Evolutionary conservation across 2,329 filamentous ascomycete species (phyloP).

Genomic region (Alternaria arbusti): DNA sequence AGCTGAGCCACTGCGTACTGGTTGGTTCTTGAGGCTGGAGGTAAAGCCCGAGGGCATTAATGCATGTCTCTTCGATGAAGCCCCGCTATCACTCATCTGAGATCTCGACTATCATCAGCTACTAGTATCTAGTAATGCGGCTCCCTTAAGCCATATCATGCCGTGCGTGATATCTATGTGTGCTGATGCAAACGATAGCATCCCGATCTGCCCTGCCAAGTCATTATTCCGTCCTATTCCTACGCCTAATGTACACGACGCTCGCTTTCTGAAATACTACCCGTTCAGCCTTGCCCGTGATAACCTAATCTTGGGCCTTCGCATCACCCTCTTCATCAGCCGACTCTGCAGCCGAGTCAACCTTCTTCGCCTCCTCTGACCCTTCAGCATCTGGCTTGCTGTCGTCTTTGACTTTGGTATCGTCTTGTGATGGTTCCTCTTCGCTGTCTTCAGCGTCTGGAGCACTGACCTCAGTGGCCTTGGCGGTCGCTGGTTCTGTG

Average conservation of each 20-base stretch:
- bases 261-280: neutral
- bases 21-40: neutral
- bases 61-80: neutral
- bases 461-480: slow-evolving; percentile 4
- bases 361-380: slow-evolving; percentile 25
- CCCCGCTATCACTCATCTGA: neutral
- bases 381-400: neutral
- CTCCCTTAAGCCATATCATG: neutral
- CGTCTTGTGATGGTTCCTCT: slow-evolving; percentile 5
- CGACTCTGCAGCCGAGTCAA: slow-evolving; percentile 6
- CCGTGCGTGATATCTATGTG: neutral
- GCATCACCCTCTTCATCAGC: slow-evolving; percentile 14
- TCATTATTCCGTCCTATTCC: neutral
- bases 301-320: slow-evolving; percentile 7
- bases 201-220: neutral
- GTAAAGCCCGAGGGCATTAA: neutral
- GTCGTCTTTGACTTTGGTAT: slow-evolving; percentile 1
- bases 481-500: slow-evolving; percentile 7
- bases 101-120: neutral
- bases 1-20: neutral
- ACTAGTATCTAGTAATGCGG: neutral
- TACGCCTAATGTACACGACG: slow-evolving; percentile 8
- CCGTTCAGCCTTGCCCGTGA: neutral
- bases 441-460: neutral
- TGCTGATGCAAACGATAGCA: neutral